Conservation (phyloP, 169 alveolate genomes). For the Plasmodium knowlesi region DNA sequence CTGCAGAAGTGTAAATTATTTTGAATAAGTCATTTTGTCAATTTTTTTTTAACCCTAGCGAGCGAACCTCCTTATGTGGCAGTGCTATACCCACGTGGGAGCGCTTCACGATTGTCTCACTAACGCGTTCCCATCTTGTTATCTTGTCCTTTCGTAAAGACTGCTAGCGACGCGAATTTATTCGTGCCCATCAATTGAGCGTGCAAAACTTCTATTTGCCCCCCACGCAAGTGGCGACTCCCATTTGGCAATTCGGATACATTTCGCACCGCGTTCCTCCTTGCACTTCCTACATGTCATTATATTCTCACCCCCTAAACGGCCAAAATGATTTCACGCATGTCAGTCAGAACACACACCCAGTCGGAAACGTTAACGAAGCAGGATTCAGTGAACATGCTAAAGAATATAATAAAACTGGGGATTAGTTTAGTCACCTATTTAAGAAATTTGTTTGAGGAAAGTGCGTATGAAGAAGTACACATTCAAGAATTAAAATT, state of each 20-base stretch:
- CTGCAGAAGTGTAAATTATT: not conserved
- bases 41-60: conserved; percentile 3
- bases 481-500: conserved; percentile 78
- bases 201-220: not conserved
- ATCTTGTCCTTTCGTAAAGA: not conserved
- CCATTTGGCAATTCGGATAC: not conserved
- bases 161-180: not conserved
- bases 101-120: not conserved
- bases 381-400: conserved; percentile 78
- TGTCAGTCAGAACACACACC: conserved; percentile 66
- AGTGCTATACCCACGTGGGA: not conserved
- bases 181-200: not conserved
- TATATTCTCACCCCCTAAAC: not conserved
- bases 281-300: not conserved
- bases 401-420: conserved; percentile 79
- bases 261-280: not conserved
- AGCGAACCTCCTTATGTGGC: not conserved
- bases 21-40: not conserved
- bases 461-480: conserved; percentile 82
- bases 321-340: conserved; percentile 56
- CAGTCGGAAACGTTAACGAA: conserved; percentile 46
- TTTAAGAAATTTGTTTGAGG: conserved; percentile 80
- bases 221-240: not conserved
- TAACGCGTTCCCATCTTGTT: not conserved
- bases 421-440: conserved; percentile 82